Conservation (phyloP, 768 basidiomycete genomes). For the Phaeolepiota aurea region DNA sequence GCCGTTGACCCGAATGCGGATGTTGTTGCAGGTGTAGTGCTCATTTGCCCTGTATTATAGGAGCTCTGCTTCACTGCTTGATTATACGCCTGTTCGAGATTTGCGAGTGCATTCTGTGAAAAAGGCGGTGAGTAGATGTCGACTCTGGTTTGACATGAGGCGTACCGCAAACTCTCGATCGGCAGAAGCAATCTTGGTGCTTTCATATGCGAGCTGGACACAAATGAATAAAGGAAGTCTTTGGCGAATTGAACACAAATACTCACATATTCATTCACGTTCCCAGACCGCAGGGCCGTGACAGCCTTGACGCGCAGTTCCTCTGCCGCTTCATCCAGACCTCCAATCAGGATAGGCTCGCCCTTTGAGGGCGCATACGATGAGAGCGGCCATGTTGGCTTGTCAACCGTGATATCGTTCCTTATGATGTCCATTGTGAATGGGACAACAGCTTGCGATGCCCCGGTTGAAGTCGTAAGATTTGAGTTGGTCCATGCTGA, state of each 20-base stretch:
- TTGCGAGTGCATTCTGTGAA: slow-evolving; percentile 36
- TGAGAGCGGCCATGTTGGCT: slow-evolving; percentile 73
- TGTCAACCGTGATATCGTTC: slow-evolving; percentile 63
- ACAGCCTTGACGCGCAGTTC: slow-evolving; percentile 67
- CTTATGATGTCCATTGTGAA: slow-evolving; percentile 49
- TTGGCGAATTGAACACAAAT: not conserved
- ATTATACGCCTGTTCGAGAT: slow-evolving; percentile 40
- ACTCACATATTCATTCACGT: slow-evolving; percentile 62
- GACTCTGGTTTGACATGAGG: too few relatives aligned
- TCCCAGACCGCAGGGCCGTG: slow-evolving; percentile 45
- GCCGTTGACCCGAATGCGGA: slow-evolving; percentile 19
- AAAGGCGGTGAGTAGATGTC: too few relatives aligned
- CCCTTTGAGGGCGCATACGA: slow-evolving; percentile 72
- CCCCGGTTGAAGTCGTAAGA: slow-evolving; percentile 8
- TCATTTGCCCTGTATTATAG: slow-evolving; percentile 4
- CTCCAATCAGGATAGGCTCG: slow-evolving; percentile 57
- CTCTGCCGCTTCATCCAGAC: slow-evolving; percentile 69
- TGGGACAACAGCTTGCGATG: slow-evolving; percentile 16
- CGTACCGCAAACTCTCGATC: slow-evolving; percentile 36
- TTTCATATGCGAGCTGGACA: slow-evolving; percentile 42
- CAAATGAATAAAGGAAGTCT: not conserved
- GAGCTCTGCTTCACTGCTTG: slow-evolving; percentile 39
- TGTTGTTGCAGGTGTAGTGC: slow-evolving; percentile 12
- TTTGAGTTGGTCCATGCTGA: slow-evolving; percentile 28
- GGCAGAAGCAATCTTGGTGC: slow-evolving; percentile 43